A percentile compares a stretch with the other conserved stretches of the same genome.
phyloP scores from a whole-genome alignment of 305 asterid species.

The Fraxinus latifolia region DNA sequence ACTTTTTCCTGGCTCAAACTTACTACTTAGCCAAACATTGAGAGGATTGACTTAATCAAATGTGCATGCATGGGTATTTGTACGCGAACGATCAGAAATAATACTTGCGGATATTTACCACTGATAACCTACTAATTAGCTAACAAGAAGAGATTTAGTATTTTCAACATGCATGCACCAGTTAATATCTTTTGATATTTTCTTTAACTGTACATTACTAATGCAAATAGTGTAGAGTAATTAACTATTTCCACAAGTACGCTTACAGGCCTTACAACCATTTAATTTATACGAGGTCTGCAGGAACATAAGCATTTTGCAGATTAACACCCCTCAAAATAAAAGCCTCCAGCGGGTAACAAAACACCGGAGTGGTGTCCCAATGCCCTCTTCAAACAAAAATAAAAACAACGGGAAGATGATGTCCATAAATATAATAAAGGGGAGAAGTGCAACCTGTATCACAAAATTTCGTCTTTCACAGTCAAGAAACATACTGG shows the following conservation, averaged over 20 bases:
- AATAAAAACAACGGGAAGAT: not conserved
- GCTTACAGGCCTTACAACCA: not conserved
- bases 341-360: not conserved
- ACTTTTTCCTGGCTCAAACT: not conserved
- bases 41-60: not conserved
- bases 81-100: not conserved
- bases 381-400: not conserved
- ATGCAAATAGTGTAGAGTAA: not conserved
- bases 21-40: not conserved
- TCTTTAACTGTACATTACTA: not conserved
- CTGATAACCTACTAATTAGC: not conserved
- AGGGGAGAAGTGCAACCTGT: slow-evolving; percentile 51
- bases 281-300: not conserved
- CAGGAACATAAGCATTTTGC: not conserved
- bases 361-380: not conserved
- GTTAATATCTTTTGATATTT: not conserved
- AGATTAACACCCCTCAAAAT: not conserved
- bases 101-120: not conserved
- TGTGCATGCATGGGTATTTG: not conserved
- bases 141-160: not conserved
- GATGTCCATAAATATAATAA: not conserved
- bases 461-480: slow-evolving; percentile 90
- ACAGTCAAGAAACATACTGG: slow-evolving; percentile 89
- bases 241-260: not conserved
- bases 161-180: not conserved